Conservation (phyloP, 78 protist genomes). For the Reticulomyxa filosa region DNA sequence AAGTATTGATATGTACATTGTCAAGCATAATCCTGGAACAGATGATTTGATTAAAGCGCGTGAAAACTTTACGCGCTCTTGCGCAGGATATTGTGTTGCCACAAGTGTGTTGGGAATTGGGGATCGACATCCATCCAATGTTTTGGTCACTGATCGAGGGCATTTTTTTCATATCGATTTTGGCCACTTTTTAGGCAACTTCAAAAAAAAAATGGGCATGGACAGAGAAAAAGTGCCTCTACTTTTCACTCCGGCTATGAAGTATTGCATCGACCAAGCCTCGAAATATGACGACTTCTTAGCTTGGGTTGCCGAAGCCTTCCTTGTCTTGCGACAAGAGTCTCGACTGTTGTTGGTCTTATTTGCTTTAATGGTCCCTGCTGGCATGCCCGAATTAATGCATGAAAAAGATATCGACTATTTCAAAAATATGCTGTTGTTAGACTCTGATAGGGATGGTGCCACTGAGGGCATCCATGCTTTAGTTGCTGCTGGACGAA, state of each 20-base stretch:
- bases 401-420: not conserved
- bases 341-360: no score
- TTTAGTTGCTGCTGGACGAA: no score
- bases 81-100: slow-evolving; percentile 14
- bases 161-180: slow-evolving; percentile 11
- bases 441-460: no score
- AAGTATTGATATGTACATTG: not conserved
- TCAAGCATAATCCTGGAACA: no score
- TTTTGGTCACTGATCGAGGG: not conserved
- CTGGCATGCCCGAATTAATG: not conserved
- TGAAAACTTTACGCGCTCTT: slow-evolving; percentile 1
- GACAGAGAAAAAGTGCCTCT: no score
- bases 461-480: no score
- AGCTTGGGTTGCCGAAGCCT: no score
- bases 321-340: no score
- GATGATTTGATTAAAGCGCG: not conserved
- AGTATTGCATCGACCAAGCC: no score
- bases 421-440: not conserved
- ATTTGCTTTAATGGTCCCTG: no score
- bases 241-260: no score
- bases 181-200: slow-evolving; percentile 10
- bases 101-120: slow-evolving; percentile 9
- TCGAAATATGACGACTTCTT: no score
- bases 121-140: not conserved
- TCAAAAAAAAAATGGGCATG: slow-evolving; percentile 8